phyloP scores from a whole-genome alignment of 306 rosid species.

The Astragalus membranaceus region DNA sequence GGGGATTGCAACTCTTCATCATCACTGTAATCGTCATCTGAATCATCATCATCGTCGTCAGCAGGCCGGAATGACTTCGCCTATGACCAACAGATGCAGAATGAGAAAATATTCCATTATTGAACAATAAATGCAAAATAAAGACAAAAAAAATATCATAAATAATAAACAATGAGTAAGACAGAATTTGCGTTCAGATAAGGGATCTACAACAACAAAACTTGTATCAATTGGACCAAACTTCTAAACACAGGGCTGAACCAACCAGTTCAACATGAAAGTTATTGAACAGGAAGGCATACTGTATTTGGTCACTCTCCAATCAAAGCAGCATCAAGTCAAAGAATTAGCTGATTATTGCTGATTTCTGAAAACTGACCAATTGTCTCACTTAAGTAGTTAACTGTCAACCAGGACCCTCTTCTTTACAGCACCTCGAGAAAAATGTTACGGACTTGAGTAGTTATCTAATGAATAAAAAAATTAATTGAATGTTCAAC shows the following conservation, averaged over 20 bases:
- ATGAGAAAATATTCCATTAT: not conserved
- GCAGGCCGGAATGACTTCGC: conserved; percentile 72
- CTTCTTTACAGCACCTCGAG: too few species aligned
- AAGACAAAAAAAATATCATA: not conserved
- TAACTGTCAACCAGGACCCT: too few species aligned
- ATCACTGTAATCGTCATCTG: conserved; percentile 86
- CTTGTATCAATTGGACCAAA: not conserved
- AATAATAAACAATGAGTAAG: not conserved
- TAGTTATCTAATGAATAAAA: too few species aligned
- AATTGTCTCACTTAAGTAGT: not conserved
- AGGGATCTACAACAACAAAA: not conserved
- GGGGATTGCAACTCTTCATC: conserved; percentile 99
- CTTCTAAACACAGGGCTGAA: too few species aligned
- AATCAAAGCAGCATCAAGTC: not conserved
- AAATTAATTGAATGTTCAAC: too few species aligned
- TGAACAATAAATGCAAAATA: not conserved
- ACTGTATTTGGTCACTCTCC: not conserved
- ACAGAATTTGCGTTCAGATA: not conserved
- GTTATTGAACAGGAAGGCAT: too few species aligned
- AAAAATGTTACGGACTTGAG: too few species aligned
- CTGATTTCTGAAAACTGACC: not conserved
- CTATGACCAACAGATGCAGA: conserved; percentile 29
- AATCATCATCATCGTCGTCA: conserved; percentile 62
- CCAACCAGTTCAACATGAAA: not conserved
- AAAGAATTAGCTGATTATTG: not conserved